These are phyloP conservation scores for Tulasnella sp. DNA, from an alignment of 768 basidiomycete genomes.

Conservation along the genomic window DNA sequence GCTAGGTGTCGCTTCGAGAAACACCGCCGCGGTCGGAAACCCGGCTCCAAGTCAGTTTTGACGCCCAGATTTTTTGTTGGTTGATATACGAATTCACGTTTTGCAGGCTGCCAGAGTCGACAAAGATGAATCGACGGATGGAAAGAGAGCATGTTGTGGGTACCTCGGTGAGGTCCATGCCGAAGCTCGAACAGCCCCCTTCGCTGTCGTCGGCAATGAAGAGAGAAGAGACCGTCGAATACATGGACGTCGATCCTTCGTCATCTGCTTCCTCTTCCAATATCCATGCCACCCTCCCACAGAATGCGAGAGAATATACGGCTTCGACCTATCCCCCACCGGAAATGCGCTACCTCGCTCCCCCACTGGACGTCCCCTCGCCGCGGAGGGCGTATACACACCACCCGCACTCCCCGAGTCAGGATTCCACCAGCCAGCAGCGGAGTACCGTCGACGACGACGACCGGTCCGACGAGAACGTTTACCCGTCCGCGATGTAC, in stretches of 20 bases:
- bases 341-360: no score
- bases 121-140: constrained; percentile 75
- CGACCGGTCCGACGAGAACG: constrained; percentile 33
- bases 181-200: constrained; percentile 23
- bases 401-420: not conserved
- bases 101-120: constrained; percentile 68
- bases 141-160: no score
- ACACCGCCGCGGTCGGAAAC: constrained; percentile 76
- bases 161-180: no score
- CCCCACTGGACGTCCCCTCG: no score
- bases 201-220: not conserved
- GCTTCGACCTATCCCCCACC: no score
- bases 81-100: no score
- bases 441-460: constrained; percentile 36
- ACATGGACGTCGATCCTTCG: not conserved
- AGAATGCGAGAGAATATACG: no score
- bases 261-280: no score
- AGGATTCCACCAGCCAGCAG: not conserved
- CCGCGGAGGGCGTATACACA: not conserved
- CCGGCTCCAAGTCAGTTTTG: constrained; percentile 68
- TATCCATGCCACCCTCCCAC: no score
- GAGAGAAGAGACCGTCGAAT: not conserved
- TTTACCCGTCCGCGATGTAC: constrained; percentile 67
- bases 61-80: no score
- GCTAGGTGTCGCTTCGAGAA: constrained; percentile 75